Base-by-base conservation (phyloP, 1,139 yeast genomes). In the Ogataea hybrid region DNA sequence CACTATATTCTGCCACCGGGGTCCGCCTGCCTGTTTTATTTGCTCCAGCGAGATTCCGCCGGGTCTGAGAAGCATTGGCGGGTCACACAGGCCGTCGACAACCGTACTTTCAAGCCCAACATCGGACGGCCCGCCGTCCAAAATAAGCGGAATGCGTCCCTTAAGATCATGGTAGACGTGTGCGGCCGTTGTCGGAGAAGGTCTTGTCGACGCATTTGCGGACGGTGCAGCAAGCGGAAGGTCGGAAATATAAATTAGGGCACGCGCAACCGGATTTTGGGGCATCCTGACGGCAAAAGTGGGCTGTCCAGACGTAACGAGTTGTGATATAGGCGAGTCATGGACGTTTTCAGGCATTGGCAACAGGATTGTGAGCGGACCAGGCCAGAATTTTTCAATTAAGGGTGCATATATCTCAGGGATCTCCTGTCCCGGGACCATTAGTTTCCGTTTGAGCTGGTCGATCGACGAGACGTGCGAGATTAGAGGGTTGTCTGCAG, bases 51-150 rank as follows among this genome's bases (percentile, higher is more conserved):
- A 79, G 5, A 92, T 75, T 2, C 98, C 98, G 2, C 98, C 98
- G 0, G 98, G 98, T 51, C 98, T 76, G 34, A 92, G 69, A 15
- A 92, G 64, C 78, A 85, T 78, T 4, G 98, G 98, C 1, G 97
- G 97, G 11, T 62, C 52, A 16, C 80, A 79, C 15, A 90, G 69
- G 0, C 98, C 98, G 61, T 92, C 97, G 0, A 92, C 79, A 2
- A 92, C 98, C 0, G 97, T 90, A 30, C 94, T 82, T 58, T 92
- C 98, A 1, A 92, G 84, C 0, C 98, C 98, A 8, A 92, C 95
- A n/a, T 74, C 68, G 50, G 95, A 85, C 1, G 83, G 61, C 0
- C 98, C 98, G 11, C 97, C 98, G 58, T 92, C 98, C 18, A 92
- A 56, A 42, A 92, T 86, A 27, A 81, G 61, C 0, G 97, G 96